phyloP scores from a whole-genome alignment of 805 yeast species.

The Ogataea paradorogensis region DNA sequence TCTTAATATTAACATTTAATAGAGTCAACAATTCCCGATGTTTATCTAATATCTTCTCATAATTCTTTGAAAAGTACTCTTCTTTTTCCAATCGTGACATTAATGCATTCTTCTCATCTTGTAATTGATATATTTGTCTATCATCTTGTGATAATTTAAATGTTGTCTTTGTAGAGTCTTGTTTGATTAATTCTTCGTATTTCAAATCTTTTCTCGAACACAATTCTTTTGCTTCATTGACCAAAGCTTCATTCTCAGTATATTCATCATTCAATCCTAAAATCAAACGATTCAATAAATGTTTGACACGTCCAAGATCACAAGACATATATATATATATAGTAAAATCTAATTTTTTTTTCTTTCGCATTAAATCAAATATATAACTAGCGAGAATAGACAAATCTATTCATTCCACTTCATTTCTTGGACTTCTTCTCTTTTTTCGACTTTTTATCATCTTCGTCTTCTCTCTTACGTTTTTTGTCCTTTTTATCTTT shows the following conservation, averaged over 20 bases:
- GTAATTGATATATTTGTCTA: conserved; percentile 18
- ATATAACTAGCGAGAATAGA: conserved; percentile 14
- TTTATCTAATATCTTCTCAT: conserved; percentile 26
- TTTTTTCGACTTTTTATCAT: conserved; percentile 13
- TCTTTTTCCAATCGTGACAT: conserved; percentile 34
- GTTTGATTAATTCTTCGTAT: conserved; percentile 5
- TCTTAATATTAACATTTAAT: conserved; percentile 16
- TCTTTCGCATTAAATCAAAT: conserved; percentile 22
- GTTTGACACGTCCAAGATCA: conserved; percentile 20
- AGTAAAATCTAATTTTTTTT: too few relatives aligned
- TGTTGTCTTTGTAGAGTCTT: background rate
- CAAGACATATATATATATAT: too few relatives aligned
- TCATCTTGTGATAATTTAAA: conserved; percentile 12
- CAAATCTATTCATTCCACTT: conserved; percentile 20
- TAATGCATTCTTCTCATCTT: conserved; percentile 27
- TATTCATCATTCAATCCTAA: conserved; percentile 31
- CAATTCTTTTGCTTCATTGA: conserved; percentile 15
- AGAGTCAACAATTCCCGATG: conserved; percentile 29
- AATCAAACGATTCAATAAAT: conserved; percentile 27
- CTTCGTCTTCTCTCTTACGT: conserved; percentile 8
- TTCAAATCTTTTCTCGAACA: conserved; percentile 10
- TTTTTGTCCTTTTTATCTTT: conserved; percentile 14
- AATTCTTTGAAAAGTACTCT: conserved; percentile 29
- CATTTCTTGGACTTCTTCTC: conserved; percentile 22
- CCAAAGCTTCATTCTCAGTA: conserved; percentile 20